A percentile compares a stretch with the other conserved stretches of the same genome.
Conservation (phyloP, 345 rosid species). For the Eucalyptus camaldulensis region DNA sequence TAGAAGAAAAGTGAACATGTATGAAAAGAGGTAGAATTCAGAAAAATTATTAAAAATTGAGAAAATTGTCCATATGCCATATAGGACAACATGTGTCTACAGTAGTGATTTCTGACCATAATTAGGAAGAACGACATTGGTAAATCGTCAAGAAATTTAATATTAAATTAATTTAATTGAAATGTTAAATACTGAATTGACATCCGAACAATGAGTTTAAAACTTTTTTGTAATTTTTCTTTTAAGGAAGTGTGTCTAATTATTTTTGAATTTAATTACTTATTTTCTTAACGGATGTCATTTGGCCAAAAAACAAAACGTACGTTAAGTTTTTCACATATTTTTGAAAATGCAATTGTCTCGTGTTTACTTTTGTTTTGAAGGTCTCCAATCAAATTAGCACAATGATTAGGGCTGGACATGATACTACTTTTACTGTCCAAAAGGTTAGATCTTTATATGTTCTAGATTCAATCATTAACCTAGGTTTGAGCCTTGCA, state of each 20-base stretch:
- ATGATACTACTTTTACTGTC: not conserved
- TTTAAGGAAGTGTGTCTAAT: not conserved
- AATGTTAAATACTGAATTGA: rapidly evolving
- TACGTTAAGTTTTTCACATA: not conserved
- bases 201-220: not conserved
- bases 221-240: not conserved
- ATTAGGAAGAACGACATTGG: rapidly evolving
- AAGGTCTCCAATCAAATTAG: not conserved
- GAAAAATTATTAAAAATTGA: not conserved
- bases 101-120: rapidly evolving
- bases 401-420: not conserved
- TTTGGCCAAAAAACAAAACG: not conserved
- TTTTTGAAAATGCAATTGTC: not conserved
- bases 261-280: not conserved
- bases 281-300: not conserved
- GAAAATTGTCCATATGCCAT: not conserved
- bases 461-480: not conserved
- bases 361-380: not conserved
- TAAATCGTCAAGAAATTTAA: not conserved
- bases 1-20: not conserved
- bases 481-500: not conserved
- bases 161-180: not conserved
- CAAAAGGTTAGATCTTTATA: not conserved
- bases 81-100: not conserved
- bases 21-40: not conserved